Conservation (phyloP, 164 flowering plant species). For the Kingdonia uniflora region DNA sequence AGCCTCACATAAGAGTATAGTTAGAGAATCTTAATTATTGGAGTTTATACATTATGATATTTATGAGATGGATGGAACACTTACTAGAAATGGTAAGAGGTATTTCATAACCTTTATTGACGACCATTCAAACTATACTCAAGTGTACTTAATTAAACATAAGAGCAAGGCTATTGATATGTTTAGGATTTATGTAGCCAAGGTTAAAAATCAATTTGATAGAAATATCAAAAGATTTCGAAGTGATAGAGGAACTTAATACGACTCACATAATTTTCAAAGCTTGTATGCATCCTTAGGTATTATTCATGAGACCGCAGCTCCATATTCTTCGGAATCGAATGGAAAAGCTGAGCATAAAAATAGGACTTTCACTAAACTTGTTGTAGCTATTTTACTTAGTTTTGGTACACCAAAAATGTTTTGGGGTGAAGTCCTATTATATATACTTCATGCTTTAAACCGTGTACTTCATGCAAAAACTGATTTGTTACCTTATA, state of each 20-base stretch:
- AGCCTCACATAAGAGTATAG: not conserved
- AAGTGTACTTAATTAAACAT: conserved; percentile 5
- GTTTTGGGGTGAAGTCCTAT: conserved; percentile 2
- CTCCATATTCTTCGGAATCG: too few species aligned
- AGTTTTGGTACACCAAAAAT: not conserved
- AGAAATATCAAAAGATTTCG: too few species aligned
- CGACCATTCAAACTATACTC: conserved; percentile 3
- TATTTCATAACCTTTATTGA: conserved; percentile 12
- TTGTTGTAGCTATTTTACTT: not conserved
- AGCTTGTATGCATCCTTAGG: too few species aligned
- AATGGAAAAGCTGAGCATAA: too few species aligned
- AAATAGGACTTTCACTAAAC: too few species aligned
- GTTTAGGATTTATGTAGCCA: not conserved
- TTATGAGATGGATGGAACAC: conserved; percentile 6
- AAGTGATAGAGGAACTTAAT: too few species aligned
- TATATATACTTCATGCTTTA: not conserved
- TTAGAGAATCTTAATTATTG: not conserved
- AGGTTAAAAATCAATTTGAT: conserved; percentile 2
- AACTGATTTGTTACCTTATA: not conserved
- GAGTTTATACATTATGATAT: conserved; percentile 6
- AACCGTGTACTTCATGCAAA: not conserved
- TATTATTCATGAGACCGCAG: too few species aligned
- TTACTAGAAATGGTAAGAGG: conserved; percentile 8
- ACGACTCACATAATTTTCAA: too few species aligned
- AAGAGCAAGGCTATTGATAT: conserved; percentile 6